Percentiles rank a stretch among this genome's conserved stretches.
Conservation (phyloP, 768 basidiomycete species). For the Rhodocollybia butyracea region DNA sequence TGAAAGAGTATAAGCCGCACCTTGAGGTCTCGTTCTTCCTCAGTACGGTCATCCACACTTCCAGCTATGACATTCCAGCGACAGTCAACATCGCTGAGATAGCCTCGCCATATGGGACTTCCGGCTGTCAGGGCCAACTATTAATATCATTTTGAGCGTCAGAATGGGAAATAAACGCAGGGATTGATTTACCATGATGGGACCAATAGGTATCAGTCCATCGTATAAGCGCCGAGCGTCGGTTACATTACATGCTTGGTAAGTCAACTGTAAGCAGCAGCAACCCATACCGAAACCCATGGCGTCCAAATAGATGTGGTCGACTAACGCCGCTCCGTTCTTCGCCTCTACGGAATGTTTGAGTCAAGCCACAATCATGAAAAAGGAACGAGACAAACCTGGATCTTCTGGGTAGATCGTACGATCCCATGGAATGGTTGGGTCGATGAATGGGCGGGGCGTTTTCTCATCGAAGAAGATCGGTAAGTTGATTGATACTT, state of each 20-base stretch:
- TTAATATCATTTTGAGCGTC: conserved; percentile 5
- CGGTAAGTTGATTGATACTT: conserved; percentile 94
- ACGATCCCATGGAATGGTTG: conserved; percentile 87
- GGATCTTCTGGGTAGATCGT: conserved; percentile 80
- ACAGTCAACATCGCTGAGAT: conserved; percentile 95
- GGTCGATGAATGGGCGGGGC: conserved; percentile 86
- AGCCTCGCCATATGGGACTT: conserved; percentile 92
- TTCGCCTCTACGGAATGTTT: conserved; percentile 64
- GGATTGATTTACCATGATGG: conserved; percentile 72
- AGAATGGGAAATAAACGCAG: conserved; percentile 6
- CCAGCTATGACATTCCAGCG: conserved; percentile 99
- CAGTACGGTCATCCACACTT: conserved; percentile 96
- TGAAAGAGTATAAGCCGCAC: conserved; percentile 29
- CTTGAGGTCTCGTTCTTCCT: conserved; percentile 89
- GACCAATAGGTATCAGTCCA: conserved; percentile 91
- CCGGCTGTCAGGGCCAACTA: conserved; percentile 93
- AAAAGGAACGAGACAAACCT: conserved; percentile 42
- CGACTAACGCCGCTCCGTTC: conserved; percentile 79
- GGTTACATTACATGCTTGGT: conserved; percentile 91
- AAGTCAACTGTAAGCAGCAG: conserved; percentile 95
- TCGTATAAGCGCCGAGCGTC: conserved; percentile 95
- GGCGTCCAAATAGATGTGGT: conserved; percentile 97
- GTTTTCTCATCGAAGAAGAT: conserved; percentile 87
- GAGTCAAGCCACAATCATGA: conserved; percentile 10
- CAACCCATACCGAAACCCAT: conserved; percentile 99